phyloP scores from a whole-genome alignment of 495 filamentous ascomycete genomes.

The Oleoguttula mirabilis region DNA sequence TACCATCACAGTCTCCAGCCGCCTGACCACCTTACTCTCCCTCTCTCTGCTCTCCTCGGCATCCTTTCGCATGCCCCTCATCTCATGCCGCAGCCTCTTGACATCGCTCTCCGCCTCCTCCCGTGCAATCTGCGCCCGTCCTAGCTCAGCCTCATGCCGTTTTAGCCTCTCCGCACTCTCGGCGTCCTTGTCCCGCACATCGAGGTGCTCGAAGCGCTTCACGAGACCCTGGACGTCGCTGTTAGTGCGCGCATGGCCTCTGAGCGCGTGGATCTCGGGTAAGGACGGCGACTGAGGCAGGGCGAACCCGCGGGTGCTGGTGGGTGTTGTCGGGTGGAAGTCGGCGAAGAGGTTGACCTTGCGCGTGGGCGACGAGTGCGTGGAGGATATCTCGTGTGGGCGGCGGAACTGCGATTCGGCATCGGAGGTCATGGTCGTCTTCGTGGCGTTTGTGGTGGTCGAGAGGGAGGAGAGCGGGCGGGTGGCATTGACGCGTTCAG shows the following conservation, averaged over 20 bases:
- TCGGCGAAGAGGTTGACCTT: constrained; percentile 16
- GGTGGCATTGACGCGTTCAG: constrained; percentile 59
- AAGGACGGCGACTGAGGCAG: constrained; percentile 43
- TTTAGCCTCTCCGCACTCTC: constrained; percentile 43
- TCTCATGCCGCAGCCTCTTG: constrained; percentile 49
- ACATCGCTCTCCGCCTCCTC: constrained; percentile 69
- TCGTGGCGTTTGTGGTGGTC: constrained; percentile 12
- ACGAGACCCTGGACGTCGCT: constrained; percentile 83
- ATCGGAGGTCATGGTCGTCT: constrained; percentile 5
- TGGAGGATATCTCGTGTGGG: constrained; percentile 37
- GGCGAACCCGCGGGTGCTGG: constrained; percentile 12
- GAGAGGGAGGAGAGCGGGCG: constrained; percentile 22
- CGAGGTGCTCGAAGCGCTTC: constrained; percentile 64
- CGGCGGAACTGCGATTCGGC: constrained; percentile 1
- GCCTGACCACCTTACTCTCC: constrained; percentile 62
- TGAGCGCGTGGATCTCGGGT: constrained; percentile 37
- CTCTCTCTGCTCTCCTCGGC: constrained; percentile 59
- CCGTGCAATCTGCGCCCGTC: constrained; percentile 67
- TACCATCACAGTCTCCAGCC: constrained; percentile 65
- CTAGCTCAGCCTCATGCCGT: constrained; percentile 58
- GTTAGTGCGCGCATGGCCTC: constrained; percentile 29
- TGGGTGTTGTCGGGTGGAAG: constrained; percentile 4
- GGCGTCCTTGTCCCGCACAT: constrained; percentile 30
- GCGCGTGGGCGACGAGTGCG: constrained; percentile 11
- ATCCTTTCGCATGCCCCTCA: constrained; percentile 38